These are phyloP conservation scores for Ormosia emarginata DNA, from an alignment of 306 rosid genomes.

Conservation along the genomic window DNA sequence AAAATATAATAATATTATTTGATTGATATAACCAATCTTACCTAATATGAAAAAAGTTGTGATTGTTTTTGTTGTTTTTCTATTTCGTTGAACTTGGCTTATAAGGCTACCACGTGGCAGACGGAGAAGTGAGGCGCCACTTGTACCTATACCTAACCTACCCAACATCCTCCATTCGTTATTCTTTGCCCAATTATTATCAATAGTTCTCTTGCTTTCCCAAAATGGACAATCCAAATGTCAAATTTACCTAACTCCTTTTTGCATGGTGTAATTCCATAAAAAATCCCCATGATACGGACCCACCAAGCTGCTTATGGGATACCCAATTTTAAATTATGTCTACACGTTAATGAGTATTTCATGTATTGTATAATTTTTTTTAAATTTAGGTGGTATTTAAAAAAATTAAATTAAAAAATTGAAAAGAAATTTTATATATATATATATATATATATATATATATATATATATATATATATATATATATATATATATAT, in stretches of 20 bases:
- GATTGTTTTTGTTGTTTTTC: neutral
- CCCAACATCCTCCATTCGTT: slow-evolving; percentile 15
- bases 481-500: no score
- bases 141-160: slow-evolving; percentile 37
- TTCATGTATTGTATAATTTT: no score
- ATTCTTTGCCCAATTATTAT: neutral
- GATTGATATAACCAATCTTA: no score
- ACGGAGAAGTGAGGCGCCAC: slow-evolving; percentile 13
- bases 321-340: neutral
- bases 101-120: slow-evolving; percentile 26
- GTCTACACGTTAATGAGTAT: no score
- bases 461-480: no score
- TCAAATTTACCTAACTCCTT: slow-evolving; percentile 25
- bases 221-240: neutral
- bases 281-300: neutral
- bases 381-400: no score
- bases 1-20: no score
- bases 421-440: no score
- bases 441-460: no score
- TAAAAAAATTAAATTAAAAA: no score
- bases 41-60: no score
- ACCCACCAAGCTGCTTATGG: neutral
- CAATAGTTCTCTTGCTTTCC: neutral
- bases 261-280: neutral
- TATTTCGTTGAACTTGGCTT: neutral